Percentiles rank a stretch among this genome's conserved stretches.
These are phyloP conservation scores for Parachaetomium inaequale DNA, from an alignment of 495 filamentous ascomycete genomes.

Conservation along the genomic window DNA sequence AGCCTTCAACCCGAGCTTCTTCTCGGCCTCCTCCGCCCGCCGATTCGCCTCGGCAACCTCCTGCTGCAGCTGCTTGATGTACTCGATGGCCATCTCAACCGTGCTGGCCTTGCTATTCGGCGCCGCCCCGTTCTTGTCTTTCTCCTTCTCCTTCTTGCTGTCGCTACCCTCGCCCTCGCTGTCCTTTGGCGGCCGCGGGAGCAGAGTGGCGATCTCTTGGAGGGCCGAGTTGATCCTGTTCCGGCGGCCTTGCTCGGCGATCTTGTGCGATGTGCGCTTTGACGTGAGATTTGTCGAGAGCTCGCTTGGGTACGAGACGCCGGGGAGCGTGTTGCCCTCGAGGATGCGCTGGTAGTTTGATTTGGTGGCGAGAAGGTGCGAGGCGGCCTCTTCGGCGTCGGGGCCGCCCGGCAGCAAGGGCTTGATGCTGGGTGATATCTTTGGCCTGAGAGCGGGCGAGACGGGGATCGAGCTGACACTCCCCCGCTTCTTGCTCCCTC, in stretches of 20 bases:
- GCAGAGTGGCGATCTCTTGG: constrained; percentile 80
- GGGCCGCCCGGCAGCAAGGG: constrained; percentile 72
- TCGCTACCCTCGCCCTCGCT: constrained; percentile 38
- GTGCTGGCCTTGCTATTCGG: constrained; percentile 91
- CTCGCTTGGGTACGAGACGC: constrained; percentile 85
- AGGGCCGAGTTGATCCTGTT: constrained; percentile 94
- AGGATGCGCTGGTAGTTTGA: constrained; percentile 98
- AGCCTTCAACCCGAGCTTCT: constrained; percentile 18
- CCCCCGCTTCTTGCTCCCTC: constrained; percentile 63
- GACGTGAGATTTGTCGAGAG: constrained; percentile 90
- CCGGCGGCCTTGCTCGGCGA: constrained; percentile 91
- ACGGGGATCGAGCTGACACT: constrained; percentile 74
- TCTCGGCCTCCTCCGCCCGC: constrained; percentile 61
- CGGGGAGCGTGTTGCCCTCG: constrained; percentile 84
- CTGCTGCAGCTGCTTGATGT: constrained; percentile 79
- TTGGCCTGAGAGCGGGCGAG: constrained; percentile 79
- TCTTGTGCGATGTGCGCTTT: constrained; percentile 96
- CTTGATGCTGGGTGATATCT: constrained; percentile 92
- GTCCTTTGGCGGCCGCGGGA: constrained; percentile 54
- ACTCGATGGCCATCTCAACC: constrained; percentile 92
- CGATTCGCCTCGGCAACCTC: constrained; percentile 65
- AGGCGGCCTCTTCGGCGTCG: constrained; percentile 63
- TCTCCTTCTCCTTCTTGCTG: constrained; percentile 33
- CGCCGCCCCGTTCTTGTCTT: constrained; percentile 39
- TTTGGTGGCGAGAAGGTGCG: constrained; percentile 83